Conservation (phyloP, 805 yeast genomes). For the Teunomyces kruisii region DNA sequence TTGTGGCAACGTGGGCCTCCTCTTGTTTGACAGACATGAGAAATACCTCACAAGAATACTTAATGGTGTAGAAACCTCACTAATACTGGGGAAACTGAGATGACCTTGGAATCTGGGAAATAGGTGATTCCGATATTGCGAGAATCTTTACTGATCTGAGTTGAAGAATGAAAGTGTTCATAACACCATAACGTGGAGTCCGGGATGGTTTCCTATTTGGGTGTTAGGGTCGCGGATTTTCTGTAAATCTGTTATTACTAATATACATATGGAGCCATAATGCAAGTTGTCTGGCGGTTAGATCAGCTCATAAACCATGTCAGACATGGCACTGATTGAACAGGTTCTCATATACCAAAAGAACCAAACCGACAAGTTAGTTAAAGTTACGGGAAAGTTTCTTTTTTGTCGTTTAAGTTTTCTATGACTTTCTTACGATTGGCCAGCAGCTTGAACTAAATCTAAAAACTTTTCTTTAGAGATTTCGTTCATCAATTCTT, state of each 20-base stretch:
- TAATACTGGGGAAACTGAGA: no score
- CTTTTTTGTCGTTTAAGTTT: no score
- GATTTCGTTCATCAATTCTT: conserved; percentile 68
- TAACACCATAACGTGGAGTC: neutral
- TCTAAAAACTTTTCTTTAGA: conserved; percentile 90
- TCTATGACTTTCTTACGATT: conserved; percentile 15
- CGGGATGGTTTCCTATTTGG: neutral
- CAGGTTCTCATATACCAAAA: no score
- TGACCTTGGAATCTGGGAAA: no score
- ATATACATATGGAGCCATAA: neutral
- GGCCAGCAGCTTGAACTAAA: conserved; percentile 78
- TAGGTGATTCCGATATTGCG: neutral
- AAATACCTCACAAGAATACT: no score
- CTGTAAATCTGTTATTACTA: neutral
- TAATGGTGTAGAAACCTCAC: no score
- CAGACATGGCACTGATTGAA: no score
- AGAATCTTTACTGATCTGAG: neutral
- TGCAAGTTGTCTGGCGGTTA: neutral
- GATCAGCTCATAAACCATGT: no score
- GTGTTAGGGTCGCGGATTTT: neutral
- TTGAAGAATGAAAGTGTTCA: neutral
- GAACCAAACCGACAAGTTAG: no score
- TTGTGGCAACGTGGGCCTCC: neutral
- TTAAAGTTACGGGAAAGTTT: no score
- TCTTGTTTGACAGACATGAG: neutral